These are phyloP conservation scores for Mortierella polycephala DNA, from an alignment of 371 early-diverging fungal genomes.

Conservation along the genomic window DNA sequence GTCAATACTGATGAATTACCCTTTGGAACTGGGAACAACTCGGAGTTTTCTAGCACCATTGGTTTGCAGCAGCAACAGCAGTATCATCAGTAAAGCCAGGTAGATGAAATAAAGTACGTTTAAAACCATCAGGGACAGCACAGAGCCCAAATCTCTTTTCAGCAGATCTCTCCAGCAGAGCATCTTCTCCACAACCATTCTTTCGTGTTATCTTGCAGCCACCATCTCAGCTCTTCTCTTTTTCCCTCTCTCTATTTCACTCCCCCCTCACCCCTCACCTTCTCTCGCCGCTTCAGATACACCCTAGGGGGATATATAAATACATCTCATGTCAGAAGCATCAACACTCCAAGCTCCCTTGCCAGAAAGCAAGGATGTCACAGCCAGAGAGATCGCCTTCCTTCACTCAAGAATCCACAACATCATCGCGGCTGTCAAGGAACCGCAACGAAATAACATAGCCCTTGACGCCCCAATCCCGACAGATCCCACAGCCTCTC, in stretches of 20 bases:
- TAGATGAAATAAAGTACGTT: too few relatives aligned
- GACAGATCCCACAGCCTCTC: not conserved
- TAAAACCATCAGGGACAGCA: too few relatives aligned
- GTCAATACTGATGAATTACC: constrained; percentile 35
- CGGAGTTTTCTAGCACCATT: constrained; percentile 24
- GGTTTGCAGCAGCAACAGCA: constrained; percentile 11
- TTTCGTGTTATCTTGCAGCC: too few relatives aligned
- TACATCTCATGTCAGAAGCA: not conserved
- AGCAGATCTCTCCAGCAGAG: too few relatives aligned
- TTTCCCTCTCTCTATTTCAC: not conserved
- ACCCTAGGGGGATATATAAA: not conserved
- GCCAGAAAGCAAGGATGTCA: constrained; percentile 37
- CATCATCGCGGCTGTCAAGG: constrained; percentile 57
- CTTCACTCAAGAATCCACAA: constrained; percentile 62
- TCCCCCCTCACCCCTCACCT: not conserved
- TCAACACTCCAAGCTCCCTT: constrained; percentile 4
- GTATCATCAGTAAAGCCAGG: not conserved
- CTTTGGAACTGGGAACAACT: constrained; percentile 23
- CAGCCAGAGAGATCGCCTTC: constrained; percentile 59
- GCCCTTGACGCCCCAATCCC: constrained; percentile 7
- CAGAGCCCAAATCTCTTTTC: too few relatives aligned
- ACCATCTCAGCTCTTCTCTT: not conserved
- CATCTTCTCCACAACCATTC: too few relatives aligned
- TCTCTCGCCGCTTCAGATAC: not conserved
- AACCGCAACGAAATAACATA: constrained; percentile 26